Evolutionary conservation across 2,329 filamentous ascomycete species (phyloP), one percentile per base, ranked within the genome.

Genomic region (Sporothrix variecibatus): DNA sequence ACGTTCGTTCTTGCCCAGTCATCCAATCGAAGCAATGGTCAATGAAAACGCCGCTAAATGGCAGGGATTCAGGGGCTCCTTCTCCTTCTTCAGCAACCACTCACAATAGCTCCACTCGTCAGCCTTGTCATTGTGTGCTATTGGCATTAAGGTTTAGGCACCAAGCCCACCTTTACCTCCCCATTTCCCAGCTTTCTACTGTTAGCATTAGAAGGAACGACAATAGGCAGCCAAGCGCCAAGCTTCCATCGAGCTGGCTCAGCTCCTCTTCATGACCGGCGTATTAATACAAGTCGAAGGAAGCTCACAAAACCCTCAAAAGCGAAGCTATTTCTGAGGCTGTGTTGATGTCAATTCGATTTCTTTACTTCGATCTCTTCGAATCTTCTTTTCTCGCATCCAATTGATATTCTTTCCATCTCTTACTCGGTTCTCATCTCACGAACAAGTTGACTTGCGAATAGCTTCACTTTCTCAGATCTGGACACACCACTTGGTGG

Each of bases 211-310:
- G 12, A 56, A 12, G 23, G 0, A 28, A 20, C 9, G 5, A 28
- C n/a, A 43, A 67, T 43, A 67, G 62, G 62, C 38, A 67, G 38
- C 62, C 62, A 38, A 67, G 62, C 62, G 62, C 62, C 62, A 67
- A 46, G 38, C 38, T 28, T 67, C 40, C 38, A 67, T 46, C 23
- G n/a, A 67, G 43, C 43, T 46, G 43, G 43, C 6, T 43, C 43
- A 46, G 17, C 43, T 49, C 43, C 43, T 20, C 43, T 49, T 15
- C 17, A 46, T 26, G 34, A 31, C 17, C 60, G 15, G 9, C 38
- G 34, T 43, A 43, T 65, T 43, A 65, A 67, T 62, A 67, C 34
- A 67, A 8, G 23, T n/a, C 23, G 34, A 38, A 65, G 34, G 28
- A 43, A 40, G 60, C 34, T 43, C 60, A 7, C 8, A 1, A 15